Base-by-base conservation (phyloP, 176 grass and related monocot species). In the Eremochloa ophiuroides region DNA sequence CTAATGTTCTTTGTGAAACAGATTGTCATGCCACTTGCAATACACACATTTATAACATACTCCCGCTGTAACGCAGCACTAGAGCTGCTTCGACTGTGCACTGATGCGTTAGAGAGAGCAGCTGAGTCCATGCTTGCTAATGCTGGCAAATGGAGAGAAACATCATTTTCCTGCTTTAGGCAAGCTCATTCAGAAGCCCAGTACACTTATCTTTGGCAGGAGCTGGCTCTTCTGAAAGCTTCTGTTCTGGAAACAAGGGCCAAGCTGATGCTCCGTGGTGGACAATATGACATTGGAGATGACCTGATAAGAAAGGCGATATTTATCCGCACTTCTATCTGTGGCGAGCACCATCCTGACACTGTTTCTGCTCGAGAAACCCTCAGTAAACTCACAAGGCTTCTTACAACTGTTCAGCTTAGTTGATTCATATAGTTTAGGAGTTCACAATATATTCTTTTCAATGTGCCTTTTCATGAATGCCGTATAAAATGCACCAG, bases 351-450 rank as follows among this genome's bases (percentile, higher is more conserved):
- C 56, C 96, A 98, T 80, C 92, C 96, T 53, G 93, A 98, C 72
- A 98, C 96, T 6, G 62, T 98, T 62, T 91, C 93, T 65, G 96
- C 96, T 53, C 88, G 88, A 78, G 90, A 98, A 82, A 95, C 90
- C 40, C 90, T 98, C 39, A 85, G 96, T 95, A 98, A 91, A 93
- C 88, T 98, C 77, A 98, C 92, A 73, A 91, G 96, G 79, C 96
- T 98, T 88, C 90, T 98, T 81, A 93, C 93, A 86, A 95, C 91
- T 84, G 90, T 94, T 83, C 92, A 92, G 78, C 82, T 94, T 91
- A 98, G 90, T 94, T 94, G 83, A 94, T 91, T 81, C 63, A 77
- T 84, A 87, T 86, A 91, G 85, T 75, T 91, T 91, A 91, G 81
- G 55, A 81, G 50, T 85, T 85, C 82, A 89, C 77, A 71, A 82